Evolutionary conservation across 148 eudicot genomes (phyloP), one percentile per base, ranked within the genome.

Genomic region (Pouteria glomerata): DNA sequence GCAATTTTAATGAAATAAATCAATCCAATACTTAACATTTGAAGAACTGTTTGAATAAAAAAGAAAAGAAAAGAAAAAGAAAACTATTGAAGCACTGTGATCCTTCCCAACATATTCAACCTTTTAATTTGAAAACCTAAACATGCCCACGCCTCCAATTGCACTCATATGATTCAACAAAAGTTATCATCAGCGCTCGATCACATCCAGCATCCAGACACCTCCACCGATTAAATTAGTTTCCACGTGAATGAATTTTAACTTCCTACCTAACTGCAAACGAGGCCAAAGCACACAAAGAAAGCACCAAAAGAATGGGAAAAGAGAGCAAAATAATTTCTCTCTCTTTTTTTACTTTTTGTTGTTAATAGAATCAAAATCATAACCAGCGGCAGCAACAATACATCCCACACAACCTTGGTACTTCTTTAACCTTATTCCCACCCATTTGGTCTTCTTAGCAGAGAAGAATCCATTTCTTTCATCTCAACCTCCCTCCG

Each of bases 391-490:
- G 29, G 7, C 39, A 66, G 19, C 57, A 29, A 26, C 7, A 30
- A 47, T 14, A 30, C 39, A 44, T 11, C 30, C 24, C 52, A 27
- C 27, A 66, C 55, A 30, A 23, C 70, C 70, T 13, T n/a, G 16
- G 1, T 8, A 16, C 57, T 30, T 27, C 57, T 30, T 27, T 8
- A 48, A 30, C 26, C 27, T 66, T 66, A 66, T 66, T 66, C 26
- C 2, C 44, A 65, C 55, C 34, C 69, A 65, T 48, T 45, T 47
- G 56, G 70, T 30, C 34, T 66, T 66, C 57, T 47, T 48, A 30
- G 42, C 57, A 31, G 23, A 2, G 70, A 47, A 47, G 56, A 66
- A 48, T 5, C 56, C 57, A 47, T 30, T 30, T 66, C 15, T 66
- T 48, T 30, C 70, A 56, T 66, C 26, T 29, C 70, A 33, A 66